Evolutionary conservation across 2,329 filamentous ascomycete species (phyloP).

Genomic region (Colletotrichum orchidophilum): DNA sequence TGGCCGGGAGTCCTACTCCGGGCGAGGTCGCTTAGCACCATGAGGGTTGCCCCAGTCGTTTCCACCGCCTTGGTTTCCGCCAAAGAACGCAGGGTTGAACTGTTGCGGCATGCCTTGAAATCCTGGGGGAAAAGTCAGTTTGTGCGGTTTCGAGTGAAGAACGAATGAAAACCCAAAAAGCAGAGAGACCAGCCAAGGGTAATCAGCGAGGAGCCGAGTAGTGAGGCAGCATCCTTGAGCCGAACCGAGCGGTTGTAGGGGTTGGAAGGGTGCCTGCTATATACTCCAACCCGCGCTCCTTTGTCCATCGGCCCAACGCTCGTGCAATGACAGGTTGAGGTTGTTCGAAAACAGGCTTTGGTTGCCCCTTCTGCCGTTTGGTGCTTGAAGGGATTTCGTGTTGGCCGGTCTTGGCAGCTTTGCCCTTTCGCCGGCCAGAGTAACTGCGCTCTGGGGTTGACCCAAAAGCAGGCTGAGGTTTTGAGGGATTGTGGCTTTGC

Average conservation of each 20-base stretch:
- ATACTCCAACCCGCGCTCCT: constrained; percentile 7
- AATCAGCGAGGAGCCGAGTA: neutral
- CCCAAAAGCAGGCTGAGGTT: neutral
- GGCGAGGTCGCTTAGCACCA: constrained; percentile 80
- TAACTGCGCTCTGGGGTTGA: neutral
- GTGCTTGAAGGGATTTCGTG: neutral
- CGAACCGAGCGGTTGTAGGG: neutral
- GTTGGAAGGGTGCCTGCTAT: neutral
- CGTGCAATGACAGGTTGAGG: neutral
- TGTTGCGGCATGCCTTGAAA: constrained; percentile 76
- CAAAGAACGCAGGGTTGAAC: constrained; percentile 81
- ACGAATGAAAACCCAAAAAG: constrained; percentile 1
- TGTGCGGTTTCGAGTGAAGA: neutral
- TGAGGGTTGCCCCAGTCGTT: constrained; percentile 82
- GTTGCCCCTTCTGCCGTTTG: neutral
- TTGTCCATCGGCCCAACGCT: constrained; percentile 8
- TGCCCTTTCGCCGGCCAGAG: neutral
- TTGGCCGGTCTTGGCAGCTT: neutral
- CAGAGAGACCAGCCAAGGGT: neutral
- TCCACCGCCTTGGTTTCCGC: constrained; percentile 57
- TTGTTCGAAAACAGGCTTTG: neutral
- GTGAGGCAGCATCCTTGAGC: neutral
- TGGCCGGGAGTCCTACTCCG: constrained; percentile 60
- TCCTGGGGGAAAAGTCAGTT: constrained; percentile 49
- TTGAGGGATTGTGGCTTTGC: neutral